These are phyloP conservation scores for Canavalia gladiata DNA, from an alignment of 306 rosid species.

Conservation along the genomic window DNA sequence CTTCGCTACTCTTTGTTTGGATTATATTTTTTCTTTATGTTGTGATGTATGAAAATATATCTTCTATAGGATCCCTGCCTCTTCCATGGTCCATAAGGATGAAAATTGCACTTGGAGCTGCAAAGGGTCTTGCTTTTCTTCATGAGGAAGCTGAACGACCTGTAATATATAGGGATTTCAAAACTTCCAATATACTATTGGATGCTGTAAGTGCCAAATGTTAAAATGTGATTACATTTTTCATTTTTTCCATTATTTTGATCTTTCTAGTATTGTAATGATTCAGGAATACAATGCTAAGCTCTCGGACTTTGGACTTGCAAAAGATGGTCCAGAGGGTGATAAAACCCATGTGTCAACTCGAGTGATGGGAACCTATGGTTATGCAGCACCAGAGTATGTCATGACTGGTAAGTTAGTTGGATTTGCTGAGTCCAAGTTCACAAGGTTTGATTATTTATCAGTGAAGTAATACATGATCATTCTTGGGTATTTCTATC, in stretches of 20 bases:
- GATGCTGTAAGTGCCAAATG: constrained; percentile 74
- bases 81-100: constrained; percentile 95
- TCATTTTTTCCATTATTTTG: constrained; percentile 15
- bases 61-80: constrained; percentile 77
- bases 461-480: background rate
- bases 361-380: constrained; percentile 96
- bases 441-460: constrained; percentile 2
- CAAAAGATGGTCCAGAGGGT: constrained; percentile 94
- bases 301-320: constrained; percentile 95
- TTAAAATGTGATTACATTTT: constrained; percentile 15
- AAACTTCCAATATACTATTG: constrained; percentile 88
- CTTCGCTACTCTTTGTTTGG: constrained; percentile 16
- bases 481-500: background rate
- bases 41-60: constrained; percentile 35
- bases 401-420: constrained; percentile 83
- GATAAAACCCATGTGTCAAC: constrained; percentile 93
- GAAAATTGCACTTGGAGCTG: constrained; percentile 96
- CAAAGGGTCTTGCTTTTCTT: constrained; percentile 90
- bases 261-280: constrained; percentile 45
- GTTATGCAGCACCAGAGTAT: constrained; percentile 94
- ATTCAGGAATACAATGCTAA: constrained; percentile 91
- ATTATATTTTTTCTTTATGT: constrained; percentile 31
- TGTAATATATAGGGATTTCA: constrained; percentile 87
- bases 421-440: background rate
- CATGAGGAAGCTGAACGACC: constrained; percentile 92